Conservation (phyloP, 2,329 filamentous ascomycete species). For the Penicillium rolfsii region DNA sequence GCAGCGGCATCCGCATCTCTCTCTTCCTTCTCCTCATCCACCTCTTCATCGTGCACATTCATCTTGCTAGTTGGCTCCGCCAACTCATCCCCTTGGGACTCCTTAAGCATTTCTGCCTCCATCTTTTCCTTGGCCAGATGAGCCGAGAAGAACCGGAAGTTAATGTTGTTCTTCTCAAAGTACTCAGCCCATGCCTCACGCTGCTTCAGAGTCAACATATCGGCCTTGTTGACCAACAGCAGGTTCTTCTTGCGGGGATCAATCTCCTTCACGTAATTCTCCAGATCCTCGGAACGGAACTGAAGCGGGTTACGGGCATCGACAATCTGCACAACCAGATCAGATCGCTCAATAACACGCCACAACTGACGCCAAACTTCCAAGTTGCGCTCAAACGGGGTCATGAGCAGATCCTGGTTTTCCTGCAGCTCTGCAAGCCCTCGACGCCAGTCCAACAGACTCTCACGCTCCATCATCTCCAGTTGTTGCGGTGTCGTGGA, state of each 20-base stretch:
- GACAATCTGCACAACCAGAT: constrained; percentile 96
- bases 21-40: constrained; percentile 35
- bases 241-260: constrained; percentile 86
- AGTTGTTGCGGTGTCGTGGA: constrained; percentile 81
- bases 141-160: constrained; percentile 96
- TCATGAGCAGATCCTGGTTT: constrained; percentile 92
- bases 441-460: constrained; percentile 83
- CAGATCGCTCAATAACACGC: constrained; percentile 96
- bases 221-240: constrained; percentile 94
- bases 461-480: constrained; percentile 76
- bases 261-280: constrained; percentile 91
- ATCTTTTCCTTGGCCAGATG: constrained; percentile 86
- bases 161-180: constrained; percentile 77
- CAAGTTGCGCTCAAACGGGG: constrained; percentile 93
- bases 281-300: constrained; percentile 91
- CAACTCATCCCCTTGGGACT: constrained; percentile 51
- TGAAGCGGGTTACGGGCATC: constrained; percentile 93
- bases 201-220: constrained; percentile 94
- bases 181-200: constrained; percentile 83
- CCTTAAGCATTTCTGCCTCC: constrained; percentile 66
- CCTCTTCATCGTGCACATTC: constrained; percentile 48
- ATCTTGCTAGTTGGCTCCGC: constrained; percentile 51
- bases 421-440: constrained; percentile 92
- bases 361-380: constrained; percentile 98
- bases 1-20: constrained; percentile 16